A percentile compares a stretch with the other conserved stretches of the same genome.
phyloP scores from a whole-genome alignment of 1,284 basidiomycete genomes.

The Caloboletus inedulis region DNA sequence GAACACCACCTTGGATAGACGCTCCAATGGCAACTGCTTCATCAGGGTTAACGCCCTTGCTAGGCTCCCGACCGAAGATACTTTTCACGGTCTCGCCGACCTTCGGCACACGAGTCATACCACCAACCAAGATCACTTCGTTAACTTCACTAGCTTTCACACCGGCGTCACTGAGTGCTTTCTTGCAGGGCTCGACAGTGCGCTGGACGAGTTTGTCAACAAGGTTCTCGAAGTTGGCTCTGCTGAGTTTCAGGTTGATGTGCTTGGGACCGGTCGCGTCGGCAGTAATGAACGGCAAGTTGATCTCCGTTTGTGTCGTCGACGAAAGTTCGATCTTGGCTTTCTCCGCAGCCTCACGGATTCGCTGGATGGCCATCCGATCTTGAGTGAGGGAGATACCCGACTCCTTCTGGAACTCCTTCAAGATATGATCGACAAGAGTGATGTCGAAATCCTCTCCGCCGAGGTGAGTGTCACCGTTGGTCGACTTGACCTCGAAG shows the following conservation, averaged over 20 bases:
- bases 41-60: conserved; percentile 97
- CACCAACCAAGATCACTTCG: conserved; percentile 97
- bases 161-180: conserved; percentile 89
- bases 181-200: conserved; percentile 96
- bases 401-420: conserved; percentile 93
- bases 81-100: conserved; percentile 88
- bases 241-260: conserved; percentile 88
- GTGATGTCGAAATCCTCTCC: conserved; percentile 97
- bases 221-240: conserved; percentile 88
- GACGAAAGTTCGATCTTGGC: conserved; percentile 98
- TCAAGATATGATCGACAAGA: conserved; percentile 84
- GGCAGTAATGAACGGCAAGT: conserved; percentile 96
- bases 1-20: conserved; percentile 92
- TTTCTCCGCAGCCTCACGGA: conserved; percentile 98
- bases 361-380: conserved; percentile 98
- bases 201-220: conserved; percentile 83
- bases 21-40: conserved; percentile 94
- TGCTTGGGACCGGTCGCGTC: conserved; percentile 94
- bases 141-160: conserved; percentile 91
- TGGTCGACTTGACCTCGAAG: conserved; percentile 99
- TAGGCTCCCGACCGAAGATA: conserved; percentile 92
- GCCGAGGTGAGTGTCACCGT: conserved; percentile 98
- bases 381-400: conserved; percentile 83
- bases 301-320: conserved; percentile 92
- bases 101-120: conserved; percentile 97